Base-by-base conservation (phyloP, 345 rosid genomes). In the Raphanus raphanistrum region DNA sequence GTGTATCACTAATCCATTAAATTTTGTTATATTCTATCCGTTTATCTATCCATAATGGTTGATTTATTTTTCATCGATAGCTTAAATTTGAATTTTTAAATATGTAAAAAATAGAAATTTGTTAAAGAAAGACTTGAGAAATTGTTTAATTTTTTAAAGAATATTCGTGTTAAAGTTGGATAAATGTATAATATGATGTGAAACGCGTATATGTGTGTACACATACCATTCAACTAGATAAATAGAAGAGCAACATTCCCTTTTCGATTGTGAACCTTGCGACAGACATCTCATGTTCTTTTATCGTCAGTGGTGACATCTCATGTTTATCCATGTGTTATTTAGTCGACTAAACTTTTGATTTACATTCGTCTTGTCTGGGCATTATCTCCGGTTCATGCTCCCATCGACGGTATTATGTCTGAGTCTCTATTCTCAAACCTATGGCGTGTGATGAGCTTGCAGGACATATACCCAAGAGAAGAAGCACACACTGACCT, bases 261-360 rank as follows among this genome's bases (percentile, higher is more conserved):
- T 35, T 36, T 63, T 32, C 17, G 4, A 2, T 2, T 3, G 32
- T 5, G n/a, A 67, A 13, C n/a, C 32, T 75, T 15, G 38, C 59
- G 17, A 48, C 55, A 48, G 66, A 67, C 48, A 67, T 67, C 55
- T 48, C 55, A 48, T 48, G 55, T 48, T 41, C 55, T 48, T 48
- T 48, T 48, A 38, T n/a, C 6, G 11, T 62, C 66, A 62, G 76
- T 66, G 72, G 76, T 66, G 72, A 62, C 63, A 76, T 69, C 31
- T 68, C 74, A 60, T 31, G 68, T 61, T 68, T 21, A 66, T 75
- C 8, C 33, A 27, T 57, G 67, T 28, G n/a, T 54, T 10, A 26
- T 9, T 3, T 35, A 48, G 55, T 48, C 55, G 55, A 48, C 32
- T 9, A 65, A 74, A 25, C 32, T 58, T 58, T 27, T 8, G 48